phyloP scores from a whole-genome alignment of 176 grass and related monocot genomes.

The Oryza punctata region DNA sequence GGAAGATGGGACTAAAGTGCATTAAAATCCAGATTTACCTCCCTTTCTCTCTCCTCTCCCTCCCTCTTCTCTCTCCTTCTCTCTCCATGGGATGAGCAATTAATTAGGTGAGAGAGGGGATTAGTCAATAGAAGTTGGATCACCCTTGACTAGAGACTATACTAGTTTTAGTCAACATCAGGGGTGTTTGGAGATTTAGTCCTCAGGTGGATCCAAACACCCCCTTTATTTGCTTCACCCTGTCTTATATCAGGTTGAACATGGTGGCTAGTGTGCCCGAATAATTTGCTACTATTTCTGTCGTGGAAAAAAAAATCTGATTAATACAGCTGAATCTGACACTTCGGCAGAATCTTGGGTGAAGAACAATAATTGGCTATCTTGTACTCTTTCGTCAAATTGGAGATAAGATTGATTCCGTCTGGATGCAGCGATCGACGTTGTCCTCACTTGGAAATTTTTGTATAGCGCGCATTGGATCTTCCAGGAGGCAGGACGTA shows the following conservation, averaged over 20 bases:
- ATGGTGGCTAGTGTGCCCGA: neutral
- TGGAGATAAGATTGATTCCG: constrained; percentile 2
- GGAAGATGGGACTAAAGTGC: no score
- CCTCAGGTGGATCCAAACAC: no score
- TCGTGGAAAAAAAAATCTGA: neutral
- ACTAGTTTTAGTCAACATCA: no score
- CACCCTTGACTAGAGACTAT: no score
- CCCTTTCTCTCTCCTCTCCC: no score
- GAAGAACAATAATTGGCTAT: neutral
- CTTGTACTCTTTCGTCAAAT: neutral
- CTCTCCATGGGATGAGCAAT: no score
- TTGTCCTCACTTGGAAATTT: constrained; percentile 15
- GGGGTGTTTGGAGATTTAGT: no score
- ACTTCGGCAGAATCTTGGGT: neutral
- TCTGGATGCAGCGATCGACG: constrained; percentile 4
- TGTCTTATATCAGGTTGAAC: neutral
- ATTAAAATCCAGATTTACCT: no score
- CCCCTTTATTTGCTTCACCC: neutral
- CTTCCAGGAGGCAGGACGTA: neutral
- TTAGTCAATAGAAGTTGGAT: no score
- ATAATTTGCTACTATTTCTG: neutral
- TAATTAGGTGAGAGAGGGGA: no score
- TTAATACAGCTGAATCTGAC: neutral
- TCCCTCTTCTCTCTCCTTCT: no score
- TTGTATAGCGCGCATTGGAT: neutral